These are phyloP conservation scores for Tricholoma terreum DNA, from an alignment of 768 basidiomycete genomes.

Conservation along the genomic window DNA sequence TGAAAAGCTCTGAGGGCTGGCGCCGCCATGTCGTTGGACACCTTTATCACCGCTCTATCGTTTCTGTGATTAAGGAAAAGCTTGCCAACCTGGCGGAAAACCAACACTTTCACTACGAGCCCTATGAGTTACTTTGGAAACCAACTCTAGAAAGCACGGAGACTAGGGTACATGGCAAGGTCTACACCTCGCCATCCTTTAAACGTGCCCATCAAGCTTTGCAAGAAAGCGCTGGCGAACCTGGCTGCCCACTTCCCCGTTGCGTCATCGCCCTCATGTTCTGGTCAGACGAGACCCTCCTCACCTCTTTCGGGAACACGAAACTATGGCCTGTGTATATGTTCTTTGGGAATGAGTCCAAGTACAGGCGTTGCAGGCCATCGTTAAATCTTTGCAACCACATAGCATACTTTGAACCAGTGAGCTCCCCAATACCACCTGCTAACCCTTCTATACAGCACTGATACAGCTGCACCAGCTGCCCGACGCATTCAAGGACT, in stretches of 20 bases:
- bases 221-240: conserved; percentile 1
- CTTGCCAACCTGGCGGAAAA: neutral
- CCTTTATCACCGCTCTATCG: no score
- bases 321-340: conserved; percentile 34
- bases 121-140: no score
- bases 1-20: neutral
- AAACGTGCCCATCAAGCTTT: conserved; percentile 7
- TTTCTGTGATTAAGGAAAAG: no score
- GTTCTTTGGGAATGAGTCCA: conserved; percentile 32
- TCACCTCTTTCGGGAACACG: conserved; percentile 26
- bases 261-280: conserved; percentile 21
- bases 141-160: neutral
- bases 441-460: neutral
- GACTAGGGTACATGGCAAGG: conserved; percentile 15
- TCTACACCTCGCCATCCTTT: conserved; percentile 16
- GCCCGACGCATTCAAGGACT: conserved; percentile 5
- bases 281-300: conserved; percentile 29
- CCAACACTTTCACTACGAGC: conserved; percentile 13
- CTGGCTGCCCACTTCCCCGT: conserved; percentile 10
- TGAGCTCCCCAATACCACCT: conserved; percentile 9
- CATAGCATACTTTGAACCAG: conserved; percentile 26
- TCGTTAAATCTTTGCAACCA: conserved; percentile 19
- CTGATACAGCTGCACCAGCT: neutral
- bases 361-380: conserved; percentile 27
- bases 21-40: no score